These are phyloP conservation scores for Fraxinus paxiana DNA, from an alignment of 305 asterid genomes.

Conservation along the genomic window DNA sequence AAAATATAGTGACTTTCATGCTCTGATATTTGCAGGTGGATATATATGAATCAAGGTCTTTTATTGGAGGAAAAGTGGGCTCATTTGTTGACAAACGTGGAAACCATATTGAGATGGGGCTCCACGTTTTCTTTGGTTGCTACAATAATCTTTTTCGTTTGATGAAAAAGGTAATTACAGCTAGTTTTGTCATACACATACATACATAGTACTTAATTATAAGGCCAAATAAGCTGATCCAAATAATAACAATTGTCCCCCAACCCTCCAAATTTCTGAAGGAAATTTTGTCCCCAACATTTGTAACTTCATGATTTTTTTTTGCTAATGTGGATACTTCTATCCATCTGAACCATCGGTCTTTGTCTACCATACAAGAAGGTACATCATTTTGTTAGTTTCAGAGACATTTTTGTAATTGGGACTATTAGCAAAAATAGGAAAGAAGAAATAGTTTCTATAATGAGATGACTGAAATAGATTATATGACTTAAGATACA, in stretches of 20 bases:
- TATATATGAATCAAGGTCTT: conserved; percentile 81
- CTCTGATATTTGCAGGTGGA: conserved; percentile 71
- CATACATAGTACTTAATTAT: conserved; percentile 9
- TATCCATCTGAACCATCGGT: background rate
- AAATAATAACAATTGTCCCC: background rate
- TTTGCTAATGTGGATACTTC: background rate
- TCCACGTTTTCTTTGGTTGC: conserved; percentile 98
- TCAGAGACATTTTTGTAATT: background rate
- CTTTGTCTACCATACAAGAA: conserved; percentile 6
- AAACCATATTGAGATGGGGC: conserved; percentile 95
- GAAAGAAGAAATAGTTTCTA: background rate
- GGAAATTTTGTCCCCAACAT: background rate
- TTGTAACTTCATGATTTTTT: background rate
- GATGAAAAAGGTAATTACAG: conserved; percentile 74
- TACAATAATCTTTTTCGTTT: conserved; percentile 92
- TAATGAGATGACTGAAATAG: background rate
- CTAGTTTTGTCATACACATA: conserved; percentile 14
- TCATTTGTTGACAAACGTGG: conserved; percentile 91
- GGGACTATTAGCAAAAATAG: conserved; percentile 1
- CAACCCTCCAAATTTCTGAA: background rate
- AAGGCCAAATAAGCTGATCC: conserved; percentile 4
- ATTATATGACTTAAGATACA: background rate
- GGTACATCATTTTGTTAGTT: background rate
- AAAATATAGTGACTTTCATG: background rate
- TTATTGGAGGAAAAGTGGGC: conserved; percentile 99